Conservation (phyloP, 2,329 filamentous ascomycete species). For the Neonectria hederae region DNA sequence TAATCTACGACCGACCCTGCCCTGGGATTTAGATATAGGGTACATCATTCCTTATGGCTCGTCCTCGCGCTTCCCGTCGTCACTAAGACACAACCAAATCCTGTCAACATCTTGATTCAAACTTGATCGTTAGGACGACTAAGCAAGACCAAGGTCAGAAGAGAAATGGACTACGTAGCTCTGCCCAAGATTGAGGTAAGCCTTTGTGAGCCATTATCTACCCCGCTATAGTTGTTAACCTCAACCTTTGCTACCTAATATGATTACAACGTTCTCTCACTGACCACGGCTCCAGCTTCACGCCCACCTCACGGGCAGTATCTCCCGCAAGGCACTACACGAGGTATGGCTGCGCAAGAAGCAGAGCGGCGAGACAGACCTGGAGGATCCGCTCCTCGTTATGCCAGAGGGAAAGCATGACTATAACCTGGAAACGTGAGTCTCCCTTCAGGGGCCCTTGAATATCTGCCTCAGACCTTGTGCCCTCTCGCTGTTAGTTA, state of each 20-base stretch:
- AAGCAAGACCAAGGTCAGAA: neutral
- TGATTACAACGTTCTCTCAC: neutral
- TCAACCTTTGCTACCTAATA: neutral
- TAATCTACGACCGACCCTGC: neutral
- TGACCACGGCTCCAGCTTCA: constrained; percentile 67
- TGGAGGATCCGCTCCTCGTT: constrained; percentile 74
- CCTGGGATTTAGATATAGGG: constrained; percentile 13
- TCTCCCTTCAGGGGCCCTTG: constrained; percentile 17
- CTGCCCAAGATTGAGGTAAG: constrained; percentile 66
- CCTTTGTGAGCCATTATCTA: too few species aligned
- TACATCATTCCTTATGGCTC: neutral
- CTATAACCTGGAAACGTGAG: constrained; percentile 74
- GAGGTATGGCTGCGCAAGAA: constrained; percentile 75
- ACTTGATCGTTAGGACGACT: neutral
- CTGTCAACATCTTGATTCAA: neutral
- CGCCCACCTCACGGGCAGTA: constrained; percentile 82
- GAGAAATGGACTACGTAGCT: constrained; percentile 55
- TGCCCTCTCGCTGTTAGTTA: neutral
- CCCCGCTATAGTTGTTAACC: neutral
- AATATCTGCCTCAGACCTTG: neutral
- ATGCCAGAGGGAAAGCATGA: constrained; percentile 78
- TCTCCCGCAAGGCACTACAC: constrained; percentile 76
- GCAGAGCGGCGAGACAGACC: constrained; percentile 58
- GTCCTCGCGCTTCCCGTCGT: neutral
- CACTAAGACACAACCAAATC: neutral